phyloP scores from a whole-genome alignment of 176 grass and related monocot species.

The Eremochloa ophiuroides region DNA sequence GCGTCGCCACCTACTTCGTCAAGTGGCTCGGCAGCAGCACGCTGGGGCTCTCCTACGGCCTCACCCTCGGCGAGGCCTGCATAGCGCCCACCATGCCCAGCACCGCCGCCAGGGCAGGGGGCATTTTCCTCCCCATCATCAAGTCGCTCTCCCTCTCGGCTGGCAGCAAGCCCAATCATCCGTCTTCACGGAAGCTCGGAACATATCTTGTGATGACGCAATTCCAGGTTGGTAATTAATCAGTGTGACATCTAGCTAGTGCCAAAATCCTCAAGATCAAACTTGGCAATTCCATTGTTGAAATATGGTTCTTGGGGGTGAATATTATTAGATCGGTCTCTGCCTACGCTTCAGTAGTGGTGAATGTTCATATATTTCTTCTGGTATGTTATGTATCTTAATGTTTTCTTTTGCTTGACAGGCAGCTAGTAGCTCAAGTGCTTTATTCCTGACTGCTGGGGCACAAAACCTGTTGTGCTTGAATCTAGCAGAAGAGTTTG shows the following conservation, averaged over 20 bases:
- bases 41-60: constrained; percentile 67
- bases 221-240: too few species aligned
- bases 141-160: constrained; percentile 64
- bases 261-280: background rate
- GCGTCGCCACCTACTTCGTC: constrained; percentile 83
- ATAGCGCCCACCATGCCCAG: constrained; percentile 89
- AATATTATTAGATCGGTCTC: background rate
- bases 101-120: constrained; percentile 77
- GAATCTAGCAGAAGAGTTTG: constrained; percentile 68
- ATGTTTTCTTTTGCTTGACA: constrained; percentile 22
- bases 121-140: constrained; percentile 73
- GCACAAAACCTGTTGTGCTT: constrained; percentile 82
- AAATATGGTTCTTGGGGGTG: background rate
- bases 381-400: background rate
- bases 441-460: constrained; percentile 70
- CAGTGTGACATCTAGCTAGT: too few species aligned
- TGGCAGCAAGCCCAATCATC: constrained; percentile 51
- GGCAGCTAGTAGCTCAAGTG: constrained; percentile 66
- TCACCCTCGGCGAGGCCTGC: constrained; percentile 75
- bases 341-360: too few species aligned
- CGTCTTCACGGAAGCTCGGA: background rate
- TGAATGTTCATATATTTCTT: background rate
- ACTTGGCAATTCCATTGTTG: background rate
- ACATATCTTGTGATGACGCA: background rate
- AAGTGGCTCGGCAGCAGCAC: constrained; percentile 80